Evolutionary conservation across 176 grass and related monocot genomes (phyloP), one percentile per base, ranked within the genome.

Genomic region (Alloteropsis semialata): DNA sequence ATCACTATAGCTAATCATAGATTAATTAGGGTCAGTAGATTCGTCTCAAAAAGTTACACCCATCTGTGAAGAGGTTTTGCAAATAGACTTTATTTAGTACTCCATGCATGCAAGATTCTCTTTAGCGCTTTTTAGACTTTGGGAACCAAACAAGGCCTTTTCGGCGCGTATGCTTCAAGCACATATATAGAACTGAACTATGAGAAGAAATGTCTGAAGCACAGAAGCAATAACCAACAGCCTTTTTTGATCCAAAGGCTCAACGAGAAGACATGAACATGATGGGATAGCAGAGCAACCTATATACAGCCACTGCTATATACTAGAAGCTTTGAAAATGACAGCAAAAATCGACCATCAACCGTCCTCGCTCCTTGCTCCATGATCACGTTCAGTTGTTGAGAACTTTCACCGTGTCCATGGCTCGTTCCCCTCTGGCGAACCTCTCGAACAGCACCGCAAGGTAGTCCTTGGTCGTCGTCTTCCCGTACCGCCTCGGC

Each of bases 331-430:
- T n/a, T n/a, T n/a, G n/a, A n/a, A n/a, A n/a, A n/a, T n/a, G n/a
- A n/a, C n/a, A n/a, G n/a, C 50, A 54, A 1, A 17, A 49, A 42
- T 8, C 24, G 16, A 34, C 19, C 64, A 39, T 41, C 10, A 57
- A 57, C 54, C 54, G 25, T 57, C 54, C 8, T 57, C 54, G 9
- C 54, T 57, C 54, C 8, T 8, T 53, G 21, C 9, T 22, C 51
- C 19, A 2, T 27, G 39, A 15, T n/a, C 14, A 27, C 3, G 43
- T 8, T 83, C 48, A 64, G 22, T 13, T 7, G 66, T n/a, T 43
- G 39, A 44, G 61, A 89, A 89, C 22, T 44, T 84, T 89, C 48
- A 82, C 72, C 28, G 28, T 55, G 56, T 90, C 91, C 39, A 93
- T 61, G 22, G 84, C 62, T 49, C 81, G 54, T 4, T 25, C 72